Evolutionary conservation across 495 filamentous ascomycete genomes (phyloP).

Genomic region (Neurospora pannonica): DNA sequence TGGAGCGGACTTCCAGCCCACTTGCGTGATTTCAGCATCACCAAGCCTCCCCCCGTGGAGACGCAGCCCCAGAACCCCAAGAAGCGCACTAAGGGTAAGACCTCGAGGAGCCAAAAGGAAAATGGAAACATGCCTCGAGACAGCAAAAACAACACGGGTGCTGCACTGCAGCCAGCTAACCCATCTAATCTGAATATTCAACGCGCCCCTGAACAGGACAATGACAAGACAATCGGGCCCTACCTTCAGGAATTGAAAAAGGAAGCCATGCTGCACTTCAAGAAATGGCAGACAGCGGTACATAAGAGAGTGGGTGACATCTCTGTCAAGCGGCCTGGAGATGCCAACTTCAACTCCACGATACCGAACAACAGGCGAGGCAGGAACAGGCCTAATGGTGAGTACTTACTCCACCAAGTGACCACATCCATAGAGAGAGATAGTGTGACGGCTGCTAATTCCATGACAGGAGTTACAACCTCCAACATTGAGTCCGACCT

Average conservation of each 20-base stretch:
- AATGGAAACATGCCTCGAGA: conserved; percentile 15
- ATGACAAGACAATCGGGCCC: conserved; percentile 12
- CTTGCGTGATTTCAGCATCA: conserved; percentile 23
- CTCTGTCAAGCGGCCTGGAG: conserved; percentile 18
- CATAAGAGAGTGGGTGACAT: conserved; percentile 34
- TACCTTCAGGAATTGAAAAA: conserved; percentile 35
- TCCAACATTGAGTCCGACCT: conserved; percentile 27
- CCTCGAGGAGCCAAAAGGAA: conserved; percentile 10
- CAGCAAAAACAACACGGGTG: not conserved
- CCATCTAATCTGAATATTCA: not conserved
- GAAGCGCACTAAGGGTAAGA: not conserved
- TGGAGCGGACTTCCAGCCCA: conserved; percentile 22
- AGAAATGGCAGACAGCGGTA: conserved; percentile 33
- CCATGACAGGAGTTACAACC: conserved; percentile 18
- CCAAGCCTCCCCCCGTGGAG: conserved; percentile 16
- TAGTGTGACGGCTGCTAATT: conserved; percentile 2
- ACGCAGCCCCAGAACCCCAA: conserved; percentile 2
- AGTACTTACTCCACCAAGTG: not conserved
- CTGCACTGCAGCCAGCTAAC: not conserved
- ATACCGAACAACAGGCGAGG: conserved; percentile 3
- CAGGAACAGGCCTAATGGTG: conserved; percentile 8
- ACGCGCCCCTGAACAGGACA: conserved; percentile 7
- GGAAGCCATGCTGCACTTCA: conserved; percentile 32
- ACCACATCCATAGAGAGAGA: not conserved
- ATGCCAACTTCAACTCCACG: conserved; percentile 6